Evolutionary conservation across 208 protist genomes (phyloP).

Genomic region (Acanthamoeba triangularis): DNA sequence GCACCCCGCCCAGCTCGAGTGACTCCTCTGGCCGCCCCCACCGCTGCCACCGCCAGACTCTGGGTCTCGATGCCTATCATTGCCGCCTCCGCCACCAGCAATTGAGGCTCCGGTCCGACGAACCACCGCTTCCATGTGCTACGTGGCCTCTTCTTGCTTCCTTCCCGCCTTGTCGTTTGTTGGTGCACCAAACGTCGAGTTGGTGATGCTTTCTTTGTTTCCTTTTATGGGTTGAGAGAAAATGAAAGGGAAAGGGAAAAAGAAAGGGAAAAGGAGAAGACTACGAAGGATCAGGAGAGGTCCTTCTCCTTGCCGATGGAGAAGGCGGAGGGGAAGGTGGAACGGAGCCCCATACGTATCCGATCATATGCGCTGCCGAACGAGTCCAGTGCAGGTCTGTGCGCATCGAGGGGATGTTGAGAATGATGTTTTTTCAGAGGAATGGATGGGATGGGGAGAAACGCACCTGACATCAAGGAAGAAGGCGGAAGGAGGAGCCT

Average conservation of each 20-base stretch:
- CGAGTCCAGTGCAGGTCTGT: conserved; percentile 10
- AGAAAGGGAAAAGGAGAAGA: neutral
- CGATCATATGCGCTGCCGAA: conserved; percentile 26
- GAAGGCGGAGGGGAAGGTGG: conserved; percentile 26
- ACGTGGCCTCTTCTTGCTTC: neutral
- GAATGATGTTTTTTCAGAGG: neutral
- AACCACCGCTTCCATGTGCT: neutral
- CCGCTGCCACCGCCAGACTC: neutral
- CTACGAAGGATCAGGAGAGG: neutral
- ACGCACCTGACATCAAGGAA: conserved; percentile 43
- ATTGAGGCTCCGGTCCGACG: neutral
- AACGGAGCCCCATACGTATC: conserved; percentile 45
- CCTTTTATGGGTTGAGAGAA: neutral
- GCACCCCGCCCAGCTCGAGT: neutral
- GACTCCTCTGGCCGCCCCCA: neutral
- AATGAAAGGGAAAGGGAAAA: neutral
- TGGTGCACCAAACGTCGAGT: too few relatives aligned
- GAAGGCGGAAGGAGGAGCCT: conserved; percentile 24
- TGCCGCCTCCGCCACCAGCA: neutral
- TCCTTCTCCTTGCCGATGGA: neutral
- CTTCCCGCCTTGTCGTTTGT: neutral
- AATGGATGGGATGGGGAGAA: neutral
- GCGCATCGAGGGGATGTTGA: neutral
- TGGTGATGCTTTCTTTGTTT: neutral
- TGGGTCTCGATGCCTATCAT: neutral